phyloP scores from a whole-genome alignment of 306 rosid species.

The Castanea sativa region DNA sequence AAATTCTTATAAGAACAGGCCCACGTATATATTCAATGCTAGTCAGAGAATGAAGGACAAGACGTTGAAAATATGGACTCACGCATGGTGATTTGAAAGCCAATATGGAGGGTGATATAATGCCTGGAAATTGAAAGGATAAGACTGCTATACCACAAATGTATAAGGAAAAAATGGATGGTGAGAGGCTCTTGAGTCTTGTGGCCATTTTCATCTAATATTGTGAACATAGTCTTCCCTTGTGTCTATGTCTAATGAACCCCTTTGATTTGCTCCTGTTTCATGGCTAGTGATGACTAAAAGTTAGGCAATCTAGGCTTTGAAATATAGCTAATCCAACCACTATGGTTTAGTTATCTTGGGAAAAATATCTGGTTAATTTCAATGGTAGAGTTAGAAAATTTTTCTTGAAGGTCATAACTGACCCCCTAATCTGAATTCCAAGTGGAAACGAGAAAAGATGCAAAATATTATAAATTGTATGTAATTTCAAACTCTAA shows the following conservation, averaged over 20 bases:
- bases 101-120: conserved; percentile 5
- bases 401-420: too few relatives aligned
- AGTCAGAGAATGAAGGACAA: not conserved
- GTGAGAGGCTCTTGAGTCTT: not conserved
- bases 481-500: too few relatives aligned
- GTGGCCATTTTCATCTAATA: not conserved
- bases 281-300: too few relatives aligned
- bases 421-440: too few relatives aligned
- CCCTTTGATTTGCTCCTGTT: too few relatives aligned
- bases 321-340: too few relatives aligned
- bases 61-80: conserved; percentile 1
- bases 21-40: not conserved
- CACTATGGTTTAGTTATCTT: too few relatives aligned
- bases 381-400: too few relatives aligned
- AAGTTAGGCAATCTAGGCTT: too few relatives aligned
- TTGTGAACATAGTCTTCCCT: not conserved
- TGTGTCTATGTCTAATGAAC: conserved; percentile 14
- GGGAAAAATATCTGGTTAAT: too few relatives aligned
- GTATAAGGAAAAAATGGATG: conserved; percentile 8
- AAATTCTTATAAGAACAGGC: not conserved
- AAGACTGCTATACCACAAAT: not conserved
- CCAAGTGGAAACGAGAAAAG: too few relatives aligned
- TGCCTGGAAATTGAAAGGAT: not conserved
- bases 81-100: conserved; percentile 3
- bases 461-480: too few relatives aligned